Evolutionary conservation across 139 green algal species (phyloP).

Genomic region (Gonium pectorale): DNA sequence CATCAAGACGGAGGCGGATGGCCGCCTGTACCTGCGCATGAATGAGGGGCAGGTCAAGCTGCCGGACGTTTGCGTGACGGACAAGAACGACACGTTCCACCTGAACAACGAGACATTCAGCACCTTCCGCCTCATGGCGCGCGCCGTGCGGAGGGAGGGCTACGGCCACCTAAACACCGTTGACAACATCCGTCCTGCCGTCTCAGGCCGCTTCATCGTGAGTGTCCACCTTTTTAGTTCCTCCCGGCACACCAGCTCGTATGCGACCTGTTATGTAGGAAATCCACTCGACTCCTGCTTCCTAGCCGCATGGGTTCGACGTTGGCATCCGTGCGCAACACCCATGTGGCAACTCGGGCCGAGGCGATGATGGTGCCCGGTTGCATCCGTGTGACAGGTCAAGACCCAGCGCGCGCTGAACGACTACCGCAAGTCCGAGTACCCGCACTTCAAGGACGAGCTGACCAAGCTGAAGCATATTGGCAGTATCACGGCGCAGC

Average conservation of each 20-base stretch:
- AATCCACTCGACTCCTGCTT: no score
- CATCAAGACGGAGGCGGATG: constrained; percentile 25
- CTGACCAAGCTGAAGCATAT: constrained; percentile 72
- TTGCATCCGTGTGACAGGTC: no score
- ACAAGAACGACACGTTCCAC: constrained; percentile 73
- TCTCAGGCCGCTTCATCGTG: constrained; percentile 66
- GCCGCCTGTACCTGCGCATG: constrained; percentile 25
- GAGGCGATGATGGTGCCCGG: no score
- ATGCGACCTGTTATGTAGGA: no score
- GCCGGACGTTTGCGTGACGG: constrained; percentile 60
- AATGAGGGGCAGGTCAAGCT: constrained; percentile 62
- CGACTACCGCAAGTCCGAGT: constrained; percentile 74
- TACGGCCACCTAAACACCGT: constrained; percentile 37
- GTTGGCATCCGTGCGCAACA: no score
- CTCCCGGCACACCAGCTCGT: no score
- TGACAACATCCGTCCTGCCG: constrained; percentile 51
- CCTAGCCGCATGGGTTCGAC: no score
- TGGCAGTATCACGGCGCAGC: constrained; percentile 64
- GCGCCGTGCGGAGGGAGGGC: constrained; percentile 52
- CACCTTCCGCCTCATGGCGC: constrained; percentile 63
- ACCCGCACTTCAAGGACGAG: constrained; percentile 68
- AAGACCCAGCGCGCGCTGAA: constrained; percentile 73
- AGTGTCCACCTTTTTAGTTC: no score
- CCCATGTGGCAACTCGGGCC: no score
- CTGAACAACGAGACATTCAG: constrained; percentile 53